Base-by-base conservation (phyloP, 495 filamentous ascomycete genomes). In the Aspergillus cavernicola region DNA sequence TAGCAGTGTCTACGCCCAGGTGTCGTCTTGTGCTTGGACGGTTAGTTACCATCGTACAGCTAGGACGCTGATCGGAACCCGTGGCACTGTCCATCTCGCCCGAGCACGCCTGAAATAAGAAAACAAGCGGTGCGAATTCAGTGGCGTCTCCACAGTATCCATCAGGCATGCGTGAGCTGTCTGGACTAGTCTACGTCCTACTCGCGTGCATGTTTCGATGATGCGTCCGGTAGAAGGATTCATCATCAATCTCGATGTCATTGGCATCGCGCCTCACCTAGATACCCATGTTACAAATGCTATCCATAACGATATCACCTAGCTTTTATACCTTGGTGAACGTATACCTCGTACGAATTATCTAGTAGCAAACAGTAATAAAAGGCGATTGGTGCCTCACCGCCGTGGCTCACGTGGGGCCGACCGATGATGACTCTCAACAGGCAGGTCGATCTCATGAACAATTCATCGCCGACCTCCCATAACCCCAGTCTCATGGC, bases 401-500 rank as follows among this genome's bases (percentile, higher is more conserved):
- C 55, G 55, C 55, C 50, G 50, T 7, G 45, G 56, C 57, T 64
- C 58, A 62, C 58, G 58, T 66, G 60, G 57, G 60, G 58, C 55
- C 10, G n/a, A 38, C 35, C 56, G 19, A 24, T 47, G 9, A 36
- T 47, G 37, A 53, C 12, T 20, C 29, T 31, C 26, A 16, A 15
- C 19, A n/a, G n/a, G n/a, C n/a, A n/a, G n/a, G n/a, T n/a, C n/a
- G n/a, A 43, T 43, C 23, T 29, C 23, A 43, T 28, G 23, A 24
- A 13, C 41, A 43, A 28, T 24, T 16, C 24, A 28, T 28, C 24
- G 19, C 13, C n/a, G n/a, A 10, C 4, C 29, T 1, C 18, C 10
- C 16, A 24, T 41, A 41, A 31, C n/a, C 24, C 26, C 26, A 6
- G 15, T 35, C 18, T 40, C 24, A 16, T 49, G 46, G 37, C 23